Base-by-base conservation (phyloP, 2,329 filamentous ascomycete species). In the Helotiales sp. region DNA sequence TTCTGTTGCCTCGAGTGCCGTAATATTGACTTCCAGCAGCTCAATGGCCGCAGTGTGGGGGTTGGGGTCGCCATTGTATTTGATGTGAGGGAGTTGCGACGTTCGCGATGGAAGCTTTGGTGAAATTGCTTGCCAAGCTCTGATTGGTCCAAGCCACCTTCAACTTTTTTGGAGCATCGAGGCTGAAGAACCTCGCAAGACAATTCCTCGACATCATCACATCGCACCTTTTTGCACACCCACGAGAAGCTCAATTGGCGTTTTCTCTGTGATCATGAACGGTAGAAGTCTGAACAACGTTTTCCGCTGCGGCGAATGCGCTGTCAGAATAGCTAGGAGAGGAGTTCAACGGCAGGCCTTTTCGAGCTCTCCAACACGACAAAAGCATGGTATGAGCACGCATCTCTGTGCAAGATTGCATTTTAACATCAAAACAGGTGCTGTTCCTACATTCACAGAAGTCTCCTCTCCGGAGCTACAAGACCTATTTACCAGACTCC, bases 1-100 rank as follows among this genome's bases (percentile, higher is more conserved):
- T 78, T 80, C 65, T 86, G 84, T 69, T 84, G 84, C 69, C 87
- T 82, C 55, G 85, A 80, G 76, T 86, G 84, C 70, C 89, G 84
- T 73, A 93, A 77, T 43, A 87, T 81, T 32, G 86, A 82, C 80
- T 91, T 92, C 77, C 92, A 87, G 80, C 88, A 90, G 83, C 87
- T 87, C 76, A 92, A 80, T 69, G 91, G 90, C 86, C 91, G 88
- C 80, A 83, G 77, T 55, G 83, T 80, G 64, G 75, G 74, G 49
- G 66, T 74, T 71, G 69, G 65, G 22, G 72, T 74, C 26, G 76
- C 72, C 75, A 77, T 69, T 24, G 66, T 65, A 54, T 63, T 63
- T 64, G n/a, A 65, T 61, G 58, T 64, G 62, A 45, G 43, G 28
- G 49, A 49, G 52, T 22, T 60, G 37, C 69, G 68, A 63, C 58